Percentiles rank a stretch among this genome's conserved stretches.
These are phyloP conservation scores for Graphilbum sp. DNA, from an alignment of 2,329 filamentous ascomycete genomes.

Conservation along the genomic window DNA sequence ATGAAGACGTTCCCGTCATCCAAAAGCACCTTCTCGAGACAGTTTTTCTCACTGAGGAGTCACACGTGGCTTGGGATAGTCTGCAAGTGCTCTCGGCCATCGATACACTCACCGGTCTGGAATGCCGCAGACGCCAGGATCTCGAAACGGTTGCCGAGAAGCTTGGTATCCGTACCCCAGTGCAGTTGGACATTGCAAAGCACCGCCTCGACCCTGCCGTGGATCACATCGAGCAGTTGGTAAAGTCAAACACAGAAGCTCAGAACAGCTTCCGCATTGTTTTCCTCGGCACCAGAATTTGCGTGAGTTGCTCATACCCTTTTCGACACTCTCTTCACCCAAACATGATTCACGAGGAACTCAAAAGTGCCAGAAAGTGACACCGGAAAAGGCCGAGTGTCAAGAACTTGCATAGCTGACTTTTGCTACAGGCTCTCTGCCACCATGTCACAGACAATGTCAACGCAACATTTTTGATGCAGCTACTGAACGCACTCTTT, in stretches of 20 bases:
- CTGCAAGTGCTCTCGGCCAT: conserved; percentile 4
- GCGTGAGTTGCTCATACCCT: conserved; percentile 4
- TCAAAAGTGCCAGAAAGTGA: too few relatives aligned
- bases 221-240: conserved; percentile 4
- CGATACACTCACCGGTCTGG: conserved; percentile 6
- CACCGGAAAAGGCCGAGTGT: too few relatives aligned
- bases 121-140: conserved; percentile 6
- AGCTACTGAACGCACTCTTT: conserved; percentile 10
- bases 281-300: conserved; percentile 8
- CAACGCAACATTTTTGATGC: conserved; percentile 4
- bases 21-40: not conserved
- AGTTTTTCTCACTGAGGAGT: conserved; percentile 4
- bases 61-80: conserved; percentile 4
- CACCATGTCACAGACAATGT: conserved; percentile 4
- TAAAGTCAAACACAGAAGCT: conserved; percentile 4
- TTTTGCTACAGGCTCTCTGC: conserved; percentile 5
- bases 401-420: too few relatives aligned
- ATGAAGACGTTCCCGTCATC: not conserved
- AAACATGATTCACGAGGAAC: too few relatives aligned
- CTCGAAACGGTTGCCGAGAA: conserved; percentile 3
- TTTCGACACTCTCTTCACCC: too few relatives aligned
- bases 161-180: conserved; percentile 1
- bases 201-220: conserved; percentile 2
- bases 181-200: conserved; percentile 4
- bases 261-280: conserved; percentile 6